phyloP scores from a whole-genome alignment of 768 basidiomycete genomes.

The Mycena alexandri region DNA sequence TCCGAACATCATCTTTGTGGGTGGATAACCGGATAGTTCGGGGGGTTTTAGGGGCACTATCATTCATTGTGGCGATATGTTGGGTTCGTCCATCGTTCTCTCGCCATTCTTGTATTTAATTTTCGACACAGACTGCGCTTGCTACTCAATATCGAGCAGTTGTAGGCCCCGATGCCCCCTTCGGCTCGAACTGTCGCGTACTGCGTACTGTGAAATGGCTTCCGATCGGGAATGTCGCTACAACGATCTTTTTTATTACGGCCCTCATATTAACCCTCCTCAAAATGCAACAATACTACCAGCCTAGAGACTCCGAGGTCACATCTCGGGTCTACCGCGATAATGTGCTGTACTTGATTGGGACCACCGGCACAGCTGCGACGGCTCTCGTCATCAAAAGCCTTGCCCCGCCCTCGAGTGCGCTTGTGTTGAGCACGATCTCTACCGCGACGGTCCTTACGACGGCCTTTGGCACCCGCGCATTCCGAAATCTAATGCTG shows the following conservation, averaged over 20 bases:
- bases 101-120: background rate
- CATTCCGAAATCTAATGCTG: slow-evolving; percentile 32
- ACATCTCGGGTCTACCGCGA: slow-evolving; percentile 22
- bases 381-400: slow-evolving; percentile 16
- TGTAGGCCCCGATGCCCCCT: background rate
- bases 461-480: slow-evolving; percentile 22
- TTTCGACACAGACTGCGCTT: slow-evolving; percentile 1
- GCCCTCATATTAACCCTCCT: slow-evolving; percentile 24
- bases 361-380: slow-evolving; percentile 7
- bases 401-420: slow-evolving; percentile 17
- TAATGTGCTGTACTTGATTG: slow-evolving; percentile 22
- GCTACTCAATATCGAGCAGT: slow-evolving; percentile 21
- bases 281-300: slow-evolving; percentile 10
- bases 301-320: slow-evolving; percentile 6
- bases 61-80: background rate
- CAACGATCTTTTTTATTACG: slow-evolving; percentile 10
- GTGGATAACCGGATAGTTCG: slow-evolving; percentile 14
- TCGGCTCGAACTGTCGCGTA: slow-evolving; percentile 24
- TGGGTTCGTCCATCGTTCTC: slow-evolving; percentile 18
- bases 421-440: slow-evolving; percentile 11
- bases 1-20: slow-evolving; percentile 29
- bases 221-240: slow-evolving; percentile 12
- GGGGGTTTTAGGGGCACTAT: slow-evolving; percentile 1
- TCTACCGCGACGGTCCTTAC: slow-evolving; percentile 12
- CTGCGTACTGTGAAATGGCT: slow-evolving; percentile 6